Percentiles rank a stretch among this genome's conserved stretches.
phyloP scores from a whole-genome alignment of 2,329 filamentous ascomycete species.

The Aspergillus vadensis region DNA sequence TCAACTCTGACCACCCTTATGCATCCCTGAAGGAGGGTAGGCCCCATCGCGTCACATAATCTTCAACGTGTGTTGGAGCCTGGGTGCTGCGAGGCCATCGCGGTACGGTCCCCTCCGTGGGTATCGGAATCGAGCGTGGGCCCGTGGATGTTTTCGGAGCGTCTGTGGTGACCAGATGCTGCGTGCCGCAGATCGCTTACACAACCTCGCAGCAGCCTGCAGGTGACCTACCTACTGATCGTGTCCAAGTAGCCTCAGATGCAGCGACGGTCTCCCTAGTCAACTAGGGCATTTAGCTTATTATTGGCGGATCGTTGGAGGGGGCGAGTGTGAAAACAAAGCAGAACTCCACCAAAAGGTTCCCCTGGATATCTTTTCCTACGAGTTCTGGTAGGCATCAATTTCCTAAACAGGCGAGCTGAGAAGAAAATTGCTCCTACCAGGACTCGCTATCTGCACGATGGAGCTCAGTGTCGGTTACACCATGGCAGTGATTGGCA shows the following conservation, averaged over 20 bases:
- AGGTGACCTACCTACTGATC: conserved; percentile 21
- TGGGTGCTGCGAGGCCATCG: not conserved
- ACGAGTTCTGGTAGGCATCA: not conserved
- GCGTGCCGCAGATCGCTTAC: conserved; percentile 19
- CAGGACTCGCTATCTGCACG: not conserved
- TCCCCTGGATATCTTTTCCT: conserved; percentile 15
- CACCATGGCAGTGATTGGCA: not conserved
- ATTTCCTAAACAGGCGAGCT: not conserved
- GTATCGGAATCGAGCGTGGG: not conserved
- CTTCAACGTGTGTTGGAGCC: not conserved
- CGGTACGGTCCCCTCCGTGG: not conserved
- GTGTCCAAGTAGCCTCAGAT: conserved; percentile 15
- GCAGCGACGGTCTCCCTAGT: conserved; percentile 12
- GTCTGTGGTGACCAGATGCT: conserved; percentile 13
- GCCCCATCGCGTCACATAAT: conserved; percentile 1
- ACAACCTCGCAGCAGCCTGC: conserved; percentile 16
- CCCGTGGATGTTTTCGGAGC: conserved; percentile 12
- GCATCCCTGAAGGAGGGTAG: conserved; percentile 9
- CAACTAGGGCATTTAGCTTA: conserved; percentile 7
- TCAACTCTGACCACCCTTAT: conserved; percentile 4
- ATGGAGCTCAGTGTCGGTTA: not conserved
- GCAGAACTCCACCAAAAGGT: not conserved
- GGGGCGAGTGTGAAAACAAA: not conserved
- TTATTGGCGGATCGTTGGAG: conserved; percentile 8
- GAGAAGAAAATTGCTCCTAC: not conserved